A percentile compares a stretch with the other conserved stretches of the same genome.
Conservation (phyloP, 1,284 basidiomycete species). For the Psilocybe mexicana region DNA sequence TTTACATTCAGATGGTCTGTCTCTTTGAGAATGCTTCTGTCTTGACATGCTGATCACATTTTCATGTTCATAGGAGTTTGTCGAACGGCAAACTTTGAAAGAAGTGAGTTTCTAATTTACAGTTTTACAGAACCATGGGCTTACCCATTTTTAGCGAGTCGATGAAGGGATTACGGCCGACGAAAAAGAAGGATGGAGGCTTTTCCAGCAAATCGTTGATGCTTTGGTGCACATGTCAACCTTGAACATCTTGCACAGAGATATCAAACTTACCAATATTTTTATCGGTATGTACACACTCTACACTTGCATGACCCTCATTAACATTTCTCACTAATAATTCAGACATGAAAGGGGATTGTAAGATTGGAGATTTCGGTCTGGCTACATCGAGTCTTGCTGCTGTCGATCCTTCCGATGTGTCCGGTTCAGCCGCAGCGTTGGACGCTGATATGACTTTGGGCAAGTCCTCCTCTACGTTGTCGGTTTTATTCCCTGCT, state of each 20-base stretch:
- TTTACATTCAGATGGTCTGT: constrained; percentile 89
- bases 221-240: constrained; percentile 90
- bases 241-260: constrained; percentile 88
- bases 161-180: constrained; percentile 64
- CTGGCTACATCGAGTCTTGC: constrained; percentile 90
- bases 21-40: not conserved
- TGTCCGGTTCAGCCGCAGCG: too few species aligned
- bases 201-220: constrained; percentile 92
- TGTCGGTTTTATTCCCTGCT: too few species aligned
- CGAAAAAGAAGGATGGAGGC: constrained; percentile 86
- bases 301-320: not conserved
- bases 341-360: constrained; percentile 83
- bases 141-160: constrained; percentile 53
- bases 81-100: constrained; percentile 82
- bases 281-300: constrained; percentile 67
- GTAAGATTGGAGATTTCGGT: constrained; percentile 96
- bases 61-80: constrained; percentile 68
- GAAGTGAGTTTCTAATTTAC: constrained; percentile 49
- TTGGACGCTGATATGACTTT: too few species aligned
- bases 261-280: constrained; percentile 91
- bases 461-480: too few species aligned
- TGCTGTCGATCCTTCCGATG: too few species aligned
- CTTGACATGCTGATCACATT: not conserved
- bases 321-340: not conserved
- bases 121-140: not conserved